Base-by-base conservation (phyloP, 2,329 filamentous ascomycete species). In the Botrytis pseudocinerea region DNA sequence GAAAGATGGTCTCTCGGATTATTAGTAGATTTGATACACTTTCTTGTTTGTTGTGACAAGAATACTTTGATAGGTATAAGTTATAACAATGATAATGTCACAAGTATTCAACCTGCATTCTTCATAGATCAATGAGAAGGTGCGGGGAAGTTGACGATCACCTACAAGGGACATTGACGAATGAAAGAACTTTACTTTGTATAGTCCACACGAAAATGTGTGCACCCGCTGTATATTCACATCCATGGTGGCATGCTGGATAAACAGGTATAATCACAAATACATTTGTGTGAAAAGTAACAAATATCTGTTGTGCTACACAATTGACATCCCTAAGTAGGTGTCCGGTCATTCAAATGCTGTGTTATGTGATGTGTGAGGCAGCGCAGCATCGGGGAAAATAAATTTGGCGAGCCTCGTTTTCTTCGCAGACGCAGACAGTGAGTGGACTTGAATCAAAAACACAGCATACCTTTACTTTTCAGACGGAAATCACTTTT, bases 91-190 rank as follows among this genome's bases (percentile, higher is more conserved):
- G 6, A 40, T 10, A 7, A 44, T 44, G 28, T 51, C 2, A 48
- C 4, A 10, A 10, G 14, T 20, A 28, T 6, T 51, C 32, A 54
- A 51, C 9, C 4, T 40, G 22, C n/a, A 38, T 8, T 63, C 32
- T 44, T 66, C 32, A 16, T 51, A 22, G 28, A 12, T 51, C 38
- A 18, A 51, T 66, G 10, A 18, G 25, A 42, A 42, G 25, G 28
- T 71, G 69, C 69, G 69, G 69, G 69, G 69, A 71, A 71, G 54
- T 57, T 51, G 69, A 38, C 35, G 60, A 71, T 71, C 32, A 54
- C 28, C 25, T 35, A 51, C 25, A 46, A 35, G 35, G 42, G 32
- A 20, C 18, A 32, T 70, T 35, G 16, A 51, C 57, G 42, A 62
- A 48, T 63, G 42, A 64, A 51, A 64, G 46, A 51, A 38, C 32